These are phyloP conservation scores for Cordyceps tenuipes DNA, from an alignment of 2,329 filamentous ascomycete species.

Conservation along the genomic window DNA sequence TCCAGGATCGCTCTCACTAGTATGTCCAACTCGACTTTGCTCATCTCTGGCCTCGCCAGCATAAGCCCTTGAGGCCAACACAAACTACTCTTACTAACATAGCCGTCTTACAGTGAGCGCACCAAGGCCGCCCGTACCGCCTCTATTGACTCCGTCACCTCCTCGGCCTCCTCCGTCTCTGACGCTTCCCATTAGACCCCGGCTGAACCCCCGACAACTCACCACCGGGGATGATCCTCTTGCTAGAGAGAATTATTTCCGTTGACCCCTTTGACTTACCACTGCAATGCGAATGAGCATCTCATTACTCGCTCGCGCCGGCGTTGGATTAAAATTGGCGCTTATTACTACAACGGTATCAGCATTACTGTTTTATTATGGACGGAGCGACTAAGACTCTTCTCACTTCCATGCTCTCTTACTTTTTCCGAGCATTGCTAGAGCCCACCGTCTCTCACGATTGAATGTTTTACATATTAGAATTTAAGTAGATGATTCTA, in stretches of 20 bases:
- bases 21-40: constrained; percentile 23
- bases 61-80: neutral
- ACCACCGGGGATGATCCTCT: neutral
- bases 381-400: constrained; percentile 1
- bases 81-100: constrained; percentile 13
- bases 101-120: constrained; percentile 27
- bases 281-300: neutral
- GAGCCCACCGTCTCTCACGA: neutral
- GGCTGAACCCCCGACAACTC: neutral
- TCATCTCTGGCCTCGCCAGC: neutral
- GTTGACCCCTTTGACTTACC: neutral
- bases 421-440: neutral
- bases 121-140: constrained; percentile 28
- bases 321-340: constrained; percentile 3
- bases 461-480: neutral
- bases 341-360: constrained; percentile 3
- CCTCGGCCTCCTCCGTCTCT: constrained; percentile 20
- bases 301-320: neutral
- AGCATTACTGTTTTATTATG: constrained; percentile 4
- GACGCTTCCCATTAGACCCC: constrained; percentile 1
- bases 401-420: neutral
- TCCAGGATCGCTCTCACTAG: constrained; percentile 37
- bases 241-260: neutral
- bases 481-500: neutral
- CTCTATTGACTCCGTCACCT: constrained; percentile 27